These are phyloP conservation scores for Odontarrhena argentea DNA, from an alignment of 345 rosid genomes.

Conservation along the genomic window DNA sequence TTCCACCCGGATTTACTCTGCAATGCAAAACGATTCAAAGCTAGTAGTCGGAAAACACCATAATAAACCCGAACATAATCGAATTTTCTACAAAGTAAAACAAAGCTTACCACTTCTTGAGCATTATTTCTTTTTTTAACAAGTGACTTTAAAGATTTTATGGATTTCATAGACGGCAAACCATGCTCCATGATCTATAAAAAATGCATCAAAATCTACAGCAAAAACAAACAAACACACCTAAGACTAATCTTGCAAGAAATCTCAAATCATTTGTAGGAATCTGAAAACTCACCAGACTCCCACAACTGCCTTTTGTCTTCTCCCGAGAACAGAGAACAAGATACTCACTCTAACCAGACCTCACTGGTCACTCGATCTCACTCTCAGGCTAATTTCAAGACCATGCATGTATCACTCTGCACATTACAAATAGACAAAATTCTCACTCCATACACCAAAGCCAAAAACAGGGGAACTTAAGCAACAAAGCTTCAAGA, in stretches of 20 bases:
- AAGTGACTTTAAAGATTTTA: conserved; percentile 64
- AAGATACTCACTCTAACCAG: conserved; percentile 15
- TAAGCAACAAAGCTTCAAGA: too few relatives aligned
- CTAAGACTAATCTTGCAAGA: background rate
- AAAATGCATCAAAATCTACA: background rate
- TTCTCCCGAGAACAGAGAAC: conserved; percentile 33
- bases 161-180: conserved; percentile 64
- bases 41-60: background rate
- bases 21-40: conserved; percentile 9
- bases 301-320: conserved; percentile 10
- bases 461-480: background rate
- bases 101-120: conserved; percentile 64
- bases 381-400: conserved; percentile 21
- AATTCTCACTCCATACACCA: background rate
- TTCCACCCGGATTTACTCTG: conserved; percentile 71
- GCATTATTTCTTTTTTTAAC: conserved; percentile 53
- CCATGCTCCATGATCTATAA: conserved; percentile 34
- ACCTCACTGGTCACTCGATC: conserved; percentile 19
- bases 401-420: conserved; percentile 34
- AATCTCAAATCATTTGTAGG: background rate
- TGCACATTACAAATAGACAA: conserved; percentile 9
- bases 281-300: conserved; percentile 26
- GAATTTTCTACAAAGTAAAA: background rate
- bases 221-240: background rate
- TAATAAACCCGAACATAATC: background rate